Percentiles rank a stretch among this genome's conserved stretches.
Conservation (phyloP, 208 protist genomes). For the Trypanosoma scelopori region DNA sequence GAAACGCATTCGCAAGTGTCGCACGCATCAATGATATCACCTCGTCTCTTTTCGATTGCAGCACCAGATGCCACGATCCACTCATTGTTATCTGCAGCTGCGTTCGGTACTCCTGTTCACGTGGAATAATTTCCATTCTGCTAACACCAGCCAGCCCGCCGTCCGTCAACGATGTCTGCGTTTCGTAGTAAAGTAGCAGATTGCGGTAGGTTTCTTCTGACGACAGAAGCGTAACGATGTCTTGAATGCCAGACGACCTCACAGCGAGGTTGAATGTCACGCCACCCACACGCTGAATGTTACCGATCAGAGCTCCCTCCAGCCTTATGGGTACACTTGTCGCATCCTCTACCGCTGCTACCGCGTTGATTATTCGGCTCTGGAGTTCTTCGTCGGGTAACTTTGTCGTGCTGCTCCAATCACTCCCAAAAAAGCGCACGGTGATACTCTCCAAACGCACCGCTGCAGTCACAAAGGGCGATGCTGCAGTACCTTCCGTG, state of each 20-base stretch:
- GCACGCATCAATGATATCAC: not conserved
- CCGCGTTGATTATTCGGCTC: not conserved
- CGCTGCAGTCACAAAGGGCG: slow-evolving; percentile 8
- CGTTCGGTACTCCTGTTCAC: not conserved
- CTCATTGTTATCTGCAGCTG: slow-evolving; percentile 11
- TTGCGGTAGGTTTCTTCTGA: not conserved
- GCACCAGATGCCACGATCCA: slow-evolving; percentile 22
- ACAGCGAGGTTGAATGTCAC: slow-evolving; percentile 1
- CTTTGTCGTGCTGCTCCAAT: not conserved
- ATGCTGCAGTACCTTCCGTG: not conserved
- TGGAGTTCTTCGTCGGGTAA: not conserved
- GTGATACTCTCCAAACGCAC: not conserved
- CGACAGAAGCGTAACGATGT: slow-evolving; percentile 2
- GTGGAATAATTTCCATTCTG: not conserved
- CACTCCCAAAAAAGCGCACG: slow-evolving; percentile 1
- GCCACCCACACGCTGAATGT: not conserved
- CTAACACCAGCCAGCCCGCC: not conserved
- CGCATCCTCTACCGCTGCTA: slow-evolving; percentile 13
- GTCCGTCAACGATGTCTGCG: not conserved
- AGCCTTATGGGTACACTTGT: not conserved
- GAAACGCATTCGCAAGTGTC: not conserved
- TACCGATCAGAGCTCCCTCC: not conserved
- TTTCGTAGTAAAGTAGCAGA: not conserved
- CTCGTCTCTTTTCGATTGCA: not conserved
- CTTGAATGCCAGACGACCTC: slow-evolving; percentile 11